Conservation (phyloP, 2,329 filamentous ascomycete species). For the Hysterium pulicare region DNA sequence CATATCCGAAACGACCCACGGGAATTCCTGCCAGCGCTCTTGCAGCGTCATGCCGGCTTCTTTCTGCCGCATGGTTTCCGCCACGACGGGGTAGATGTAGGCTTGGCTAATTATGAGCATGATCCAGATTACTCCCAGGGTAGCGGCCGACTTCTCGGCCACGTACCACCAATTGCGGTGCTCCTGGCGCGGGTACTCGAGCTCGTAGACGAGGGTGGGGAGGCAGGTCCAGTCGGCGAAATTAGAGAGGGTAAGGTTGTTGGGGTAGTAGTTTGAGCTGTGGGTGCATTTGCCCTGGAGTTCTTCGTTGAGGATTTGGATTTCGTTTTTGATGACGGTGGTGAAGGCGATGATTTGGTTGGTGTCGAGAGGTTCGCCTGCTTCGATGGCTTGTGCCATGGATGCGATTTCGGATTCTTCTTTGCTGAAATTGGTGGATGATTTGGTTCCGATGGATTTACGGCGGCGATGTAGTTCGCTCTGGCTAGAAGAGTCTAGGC, state of each 20-base stretch:
- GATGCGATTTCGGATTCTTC: conserved; percentile 57
- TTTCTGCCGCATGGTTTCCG: conserved; percentile 64
- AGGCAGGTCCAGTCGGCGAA: conserved; percentile 71
- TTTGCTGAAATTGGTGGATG: conserved; percentile 42
- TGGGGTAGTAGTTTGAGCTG: conserved; percentile 57
- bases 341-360: conserved; percentile 64
- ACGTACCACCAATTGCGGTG: conserved; percentile 72
- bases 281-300: conserved; percentile 60
- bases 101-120: conserved; percentile 77
- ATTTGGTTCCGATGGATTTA: conserved; percentile 34
- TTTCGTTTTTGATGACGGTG: conserved; percentile 63
- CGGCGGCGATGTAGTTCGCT: conserved; percentile 20
- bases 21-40: conserved; percentile 64
- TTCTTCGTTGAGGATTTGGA: conserved; percentile 62
- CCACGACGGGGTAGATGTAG: conserved; percentile 73
- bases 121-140: conserved; percentile 69
- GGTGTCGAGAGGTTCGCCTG: conserved; percentile 56
- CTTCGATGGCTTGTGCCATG: conserved; percentile 61
- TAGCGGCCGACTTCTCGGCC: conserved; percentile 66
- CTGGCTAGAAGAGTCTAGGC: conserved; percentile 12
- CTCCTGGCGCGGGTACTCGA: conserved; percentile 71
- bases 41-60: conserved; percentile 60
- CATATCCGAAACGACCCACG: conserved; percentile 71
- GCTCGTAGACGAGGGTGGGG: conserved; percentile 75
- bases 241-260: conserved; percentile 63